These are phyloP conservation scores for Thielaviopsis euricoi DNA, from an alignment of 2,329 filamentous ascomycete species.

Conservation along the genomic window DNA sequence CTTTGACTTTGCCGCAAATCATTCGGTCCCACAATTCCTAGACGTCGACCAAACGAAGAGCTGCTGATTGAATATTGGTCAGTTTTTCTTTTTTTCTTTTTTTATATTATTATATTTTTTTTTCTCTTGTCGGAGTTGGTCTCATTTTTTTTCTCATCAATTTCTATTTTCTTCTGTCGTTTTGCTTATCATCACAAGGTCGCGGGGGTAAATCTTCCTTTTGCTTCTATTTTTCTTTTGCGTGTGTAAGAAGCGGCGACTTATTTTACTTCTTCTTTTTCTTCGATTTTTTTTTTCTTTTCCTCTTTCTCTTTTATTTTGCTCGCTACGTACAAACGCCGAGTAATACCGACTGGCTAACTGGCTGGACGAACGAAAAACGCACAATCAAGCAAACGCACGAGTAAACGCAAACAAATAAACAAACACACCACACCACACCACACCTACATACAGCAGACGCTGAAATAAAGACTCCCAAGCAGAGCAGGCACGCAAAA, in stretches of 20 bases:
- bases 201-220: background rate
- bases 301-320: background rate
- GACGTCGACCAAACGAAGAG: constrained; percentile 1
- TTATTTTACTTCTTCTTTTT: background rate
- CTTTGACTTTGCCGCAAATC: background rate
- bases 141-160: background rate
- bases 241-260: background rate
- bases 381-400: background rate
- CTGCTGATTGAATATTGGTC: background rate
- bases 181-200: background rate
- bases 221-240: background rate
- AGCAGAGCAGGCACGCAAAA: background rate
- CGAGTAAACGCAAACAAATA: background rate
- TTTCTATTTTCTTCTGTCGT: background rate
- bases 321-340: background rate
- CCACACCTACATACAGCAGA: background rate
- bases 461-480: background rate
- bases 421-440: no score
- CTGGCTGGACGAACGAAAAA: background rate
- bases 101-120: background rate
- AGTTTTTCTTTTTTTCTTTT: background rate
- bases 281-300: background rate
- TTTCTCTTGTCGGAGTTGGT: background rate
- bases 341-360: background rate
- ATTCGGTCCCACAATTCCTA: background rate